These are phyloP conservation scores for Yarrowia keelungensis DNA, from an alignment of 805 yeast species.

Conservation along the genomic window DNA sequence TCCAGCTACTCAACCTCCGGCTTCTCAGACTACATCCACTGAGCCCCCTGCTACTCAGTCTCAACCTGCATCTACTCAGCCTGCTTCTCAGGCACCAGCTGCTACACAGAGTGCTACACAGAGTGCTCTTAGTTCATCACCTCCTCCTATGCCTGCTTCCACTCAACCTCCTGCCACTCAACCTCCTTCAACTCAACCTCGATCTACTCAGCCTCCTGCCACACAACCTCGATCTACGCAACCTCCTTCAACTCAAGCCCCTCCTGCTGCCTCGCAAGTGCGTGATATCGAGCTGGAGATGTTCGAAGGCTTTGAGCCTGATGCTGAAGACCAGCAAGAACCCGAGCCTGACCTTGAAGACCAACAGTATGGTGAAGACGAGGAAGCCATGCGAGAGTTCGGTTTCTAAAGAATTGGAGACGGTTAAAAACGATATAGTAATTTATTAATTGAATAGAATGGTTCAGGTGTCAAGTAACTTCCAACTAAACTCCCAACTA, in stretches of 20 bases:
- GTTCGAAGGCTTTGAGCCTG: slow-evolving; percentile 8
- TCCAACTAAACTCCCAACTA: not conserved
- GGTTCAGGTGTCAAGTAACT: not conserved
- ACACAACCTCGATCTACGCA: not conserved
- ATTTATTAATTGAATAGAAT: not conserved
- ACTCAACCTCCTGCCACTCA: not conserved
- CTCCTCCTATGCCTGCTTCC: not conserved
- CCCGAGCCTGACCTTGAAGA: slow-evolving; percentile 19
- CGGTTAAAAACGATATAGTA: not conserved
- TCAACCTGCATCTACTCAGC: too few relatives aligned
- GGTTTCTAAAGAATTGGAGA: not conserved
- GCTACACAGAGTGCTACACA: not conserved
- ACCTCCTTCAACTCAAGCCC: too few relatives aligned
- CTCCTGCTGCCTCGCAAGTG: not conserved
- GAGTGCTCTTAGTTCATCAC: too few relatives aligned
- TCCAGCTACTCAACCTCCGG: not conserved
- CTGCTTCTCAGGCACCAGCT: not conserved
- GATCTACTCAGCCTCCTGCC: not conserved
- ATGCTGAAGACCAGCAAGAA: not conserved
- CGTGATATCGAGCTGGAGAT: not conserved
- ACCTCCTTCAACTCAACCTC: not conserved
- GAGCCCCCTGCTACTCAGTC: not conserved
- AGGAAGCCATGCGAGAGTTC: slow-evolving; percentile 22
- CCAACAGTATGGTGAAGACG: not conserved
- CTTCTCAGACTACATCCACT: not conserved